These are phyloP conservation scores for Arabis alpina DNA, from an alignment of 345 rosid genomes.

Conservation along the genomic window DNA sequence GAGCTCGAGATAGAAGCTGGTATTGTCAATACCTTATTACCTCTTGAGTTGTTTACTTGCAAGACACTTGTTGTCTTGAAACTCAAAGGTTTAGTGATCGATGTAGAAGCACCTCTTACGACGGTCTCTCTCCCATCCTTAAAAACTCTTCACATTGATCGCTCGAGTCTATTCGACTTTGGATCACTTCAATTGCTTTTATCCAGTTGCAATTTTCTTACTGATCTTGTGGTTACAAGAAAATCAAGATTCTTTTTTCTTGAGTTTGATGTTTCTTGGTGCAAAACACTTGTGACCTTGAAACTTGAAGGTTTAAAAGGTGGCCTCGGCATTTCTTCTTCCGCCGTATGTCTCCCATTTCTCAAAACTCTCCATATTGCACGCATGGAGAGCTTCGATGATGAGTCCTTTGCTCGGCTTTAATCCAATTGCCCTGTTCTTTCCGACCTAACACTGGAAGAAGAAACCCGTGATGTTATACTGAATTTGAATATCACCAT, in stretches of 20 bases:
- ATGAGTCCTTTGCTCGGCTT: neutral
- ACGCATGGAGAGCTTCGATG: neutral
- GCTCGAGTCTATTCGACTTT: neutral
- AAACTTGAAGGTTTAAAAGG: neutral
- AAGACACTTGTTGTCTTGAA: slow-evolving; percentile 17
- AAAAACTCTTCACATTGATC: slow-evolving; percentile 1
- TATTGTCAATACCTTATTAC: neutral
- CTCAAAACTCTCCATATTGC: slow-evolving; percentile 15
- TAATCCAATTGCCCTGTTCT: slow-evolving; percentile 9
- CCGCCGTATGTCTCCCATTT: slow-evolving; percentile 13
- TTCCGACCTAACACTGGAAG: slow-evolving; percentile 1
- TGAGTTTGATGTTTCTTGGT: slow-evolving; percentile 5
- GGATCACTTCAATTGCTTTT: neutral
- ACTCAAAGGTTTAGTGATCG: neutral
- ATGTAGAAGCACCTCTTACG: slow-evolving; percentile 1
- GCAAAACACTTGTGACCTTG: slow-evolving; percentile 13
- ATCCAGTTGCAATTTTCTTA: slow-evolving; percentile 1
- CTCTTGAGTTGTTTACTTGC: neutral
- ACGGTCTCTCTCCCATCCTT: slow-evolving; percentile 8
- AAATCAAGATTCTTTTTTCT: neutral
- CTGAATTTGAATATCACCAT: neutral
- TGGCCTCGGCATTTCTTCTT: neutral
- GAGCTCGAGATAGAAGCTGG: neutral
- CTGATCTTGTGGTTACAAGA: neutral
- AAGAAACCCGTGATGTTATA: neutral